phyloP scores from a whole-genome alignment of 345 rosid species.

The Brassica napus region DNA sequence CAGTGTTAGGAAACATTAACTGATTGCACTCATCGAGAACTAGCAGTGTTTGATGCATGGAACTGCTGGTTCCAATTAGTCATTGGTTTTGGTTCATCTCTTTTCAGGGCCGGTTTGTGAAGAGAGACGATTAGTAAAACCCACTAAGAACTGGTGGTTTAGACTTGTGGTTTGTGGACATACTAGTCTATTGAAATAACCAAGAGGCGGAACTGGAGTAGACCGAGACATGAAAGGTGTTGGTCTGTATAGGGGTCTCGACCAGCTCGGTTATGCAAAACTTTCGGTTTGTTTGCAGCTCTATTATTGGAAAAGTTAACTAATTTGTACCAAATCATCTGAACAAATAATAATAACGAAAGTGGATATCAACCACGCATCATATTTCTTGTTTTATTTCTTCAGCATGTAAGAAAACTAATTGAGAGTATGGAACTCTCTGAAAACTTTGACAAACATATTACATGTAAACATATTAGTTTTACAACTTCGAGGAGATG shows the following conservation, averaged over 20 bases:
- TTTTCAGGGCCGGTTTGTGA: conserved; percentile 46
- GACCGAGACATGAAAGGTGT: conserved; percentile 25
- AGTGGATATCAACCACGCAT: not conserved
- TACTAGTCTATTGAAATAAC: conserved; percentile 19
- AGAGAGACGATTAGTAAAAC: conserved; percentile 27
- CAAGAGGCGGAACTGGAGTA: conserved; percentile 15
- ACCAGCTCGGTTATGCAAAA: conserved; percentile 34
- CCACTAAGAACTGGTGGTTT: not conserved
- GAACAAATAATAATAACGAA: conserved; percentile 15
- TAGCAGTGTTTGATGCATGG: not conserved
- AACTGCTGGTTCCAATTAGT: not conserved
- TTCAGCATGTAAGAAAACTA: not conserved
- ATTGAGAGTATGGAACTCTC: not conserved
- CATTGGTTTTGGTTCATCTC: conserved; percentile 3
- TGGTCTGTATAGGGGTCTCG: conserved; percentile 38
- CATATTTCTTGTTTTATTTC: conserved; percentile 1
- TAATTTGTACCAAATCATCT: conserved; percentile 32
- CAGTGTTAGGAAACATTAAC: not conserved
- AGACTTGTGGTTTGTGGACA: conserved; percentile 19
- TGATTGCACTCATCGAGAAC: not conserved
- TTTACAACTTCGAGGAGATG: conserved; percentile 1
- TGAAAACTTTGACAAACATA: not conserved
- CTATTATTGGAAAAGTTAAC: conserved; percentile 14
- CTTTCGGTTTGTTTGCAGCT: conserved; percentile 22
- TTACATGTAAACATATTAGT: conserved; percentile 14